phyloP scores from a whole-genome alignment of 2,329 filamentous ascomycete genomes.

The Ophiosphaerella narmari region DNA sequence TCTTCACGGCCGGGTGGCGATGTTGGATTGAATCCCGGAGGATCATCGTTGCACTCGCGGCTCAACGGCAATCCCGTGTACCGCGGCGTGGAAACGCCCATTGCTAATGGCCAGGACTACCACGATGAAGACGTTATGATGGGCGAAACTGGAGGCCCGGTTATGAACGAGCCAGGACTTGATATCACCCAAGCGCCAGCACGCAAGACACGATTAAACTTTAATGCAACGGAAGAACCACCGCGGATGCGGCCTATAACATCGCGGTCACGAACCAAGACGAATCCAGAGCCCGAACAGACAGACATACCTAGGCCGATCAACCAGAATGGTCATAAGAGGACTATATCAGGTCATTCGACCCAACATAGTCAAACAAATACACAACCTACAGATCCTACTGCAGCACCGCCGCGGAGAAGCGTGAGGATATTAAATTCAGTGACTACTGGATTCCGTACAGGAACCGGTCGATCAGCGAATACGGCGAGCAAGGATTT shows the following conservation, averaged over 20 bases:
- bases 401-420: constrained; percentile 50
- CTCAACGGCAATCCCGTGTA: constrained; percentile 47
- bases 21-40: constrained; percentile 41
- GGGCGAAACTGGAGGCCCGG: constrained; percentile 42
- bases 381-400: constrained; percentile 40
- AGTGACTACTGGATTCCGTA: constrained; percentile 64
- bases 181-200: constrained; percentile 57
- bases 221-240: constrained; percentile 41
- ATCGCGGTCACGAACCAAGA: constrained; percentile 45
- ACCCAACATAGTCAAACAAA: constrained; percentile 40
- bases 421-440: constrained; percentile 50
- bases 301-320: constrained; percentile 44
- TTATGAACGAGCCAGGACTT: constrained; percentile 32
- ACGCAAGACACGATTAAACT: constrained; percentile 45
- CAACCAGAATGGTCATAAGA: constrained; percentile 70
- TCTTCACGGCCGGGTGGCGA: constrained; percentile 38
- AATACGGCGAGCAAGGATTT: constrained; percentile 57
- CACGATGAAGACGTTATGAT: constrained; percentile 53
- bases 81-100: constrained; percentile 54
- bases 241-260: constrained; percentile 47
- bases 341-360: constrained; percentile 85
- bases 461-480: constrained; percentile 66
- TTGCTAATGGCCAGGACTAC: constrained; percentile 45
- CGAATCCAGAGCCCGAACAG: constrained; percentile 47
- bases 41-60: constrained; percentile 47